Evolutionary conservation across 768 basidiomycete genomes (phyloP).

Genomic region (Phanerochaete carnosa): DNA sequence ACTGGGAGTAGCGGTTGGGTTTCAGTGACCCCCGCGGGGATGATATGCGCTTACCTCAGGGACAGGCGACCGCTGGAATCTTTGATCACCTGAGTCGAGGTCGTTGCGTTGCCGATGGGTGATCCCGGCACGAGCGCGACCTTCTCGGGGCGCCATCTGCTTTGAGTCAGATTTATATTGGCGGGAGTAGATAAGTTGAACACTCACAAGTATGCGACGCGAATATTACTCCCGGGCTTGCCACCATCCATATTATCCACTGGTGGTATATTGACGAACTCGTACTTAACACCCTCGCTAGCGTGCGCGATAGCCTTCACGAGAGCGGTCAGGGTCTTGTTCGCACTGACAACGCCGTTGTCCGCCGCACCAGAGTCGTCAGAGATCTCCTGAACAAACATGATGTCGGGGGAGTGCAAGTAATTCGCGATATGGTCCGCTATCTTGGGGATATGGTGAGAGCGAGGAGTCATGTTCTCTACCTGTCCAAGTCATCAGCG

Average conservation of each 20-base stretch:
- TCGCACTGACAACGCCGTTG: constrained; percentile 52
- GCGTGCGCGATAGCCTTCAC: constrained; percentile 43
- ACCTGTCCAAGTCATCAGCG: too few relatives aligned
- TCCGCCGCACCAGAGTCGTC: constrained; percentile 51
- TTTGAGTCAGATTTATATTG: not conserved
- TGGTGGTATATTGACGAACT: constrained; percentile 48
- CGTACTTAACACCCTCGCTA: constrained; percentile 42
- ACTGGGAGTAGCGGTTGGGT: constrained; percentile 26
- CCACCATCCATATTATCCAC: constrained; percentile 57
- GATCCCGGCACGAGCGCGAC: constrained; percentile 43
- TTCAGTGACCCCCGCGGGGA: too few relatives aligned
- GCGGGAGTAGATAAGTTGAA: not conserved
- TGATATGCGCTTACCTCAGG: constrained; percentile 35
- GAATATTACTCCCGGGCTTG: constrained; percentile 60
- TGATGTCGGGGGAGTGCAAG: constrained; percentile 51
- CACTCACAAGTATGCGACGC: constrained; percentile 51
- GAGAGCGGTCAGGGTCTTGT: constrained; percentile 48
- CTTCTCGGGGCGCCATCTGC: constrained; percentile 48
- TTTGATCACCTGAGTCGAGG: constrained; percentile 37
- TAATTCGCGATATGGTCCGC: constrained; percentile 49
- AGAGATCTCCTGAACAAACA: constrained; percentile 65
- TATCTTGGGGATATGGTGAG: constrained; percentile 43
- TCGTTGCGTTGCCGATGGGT: constrained; percentile 44
- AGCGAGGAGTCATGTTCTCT: constrained; percentile 52
- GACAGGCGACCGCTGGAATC: constrained; percentile 31